These are phyloP conservation scores for Aspergillus tanneri DNA, from an alignment of 2,329 filamentous ascomycete genomes.

Conservation along the genomic window DNA sequence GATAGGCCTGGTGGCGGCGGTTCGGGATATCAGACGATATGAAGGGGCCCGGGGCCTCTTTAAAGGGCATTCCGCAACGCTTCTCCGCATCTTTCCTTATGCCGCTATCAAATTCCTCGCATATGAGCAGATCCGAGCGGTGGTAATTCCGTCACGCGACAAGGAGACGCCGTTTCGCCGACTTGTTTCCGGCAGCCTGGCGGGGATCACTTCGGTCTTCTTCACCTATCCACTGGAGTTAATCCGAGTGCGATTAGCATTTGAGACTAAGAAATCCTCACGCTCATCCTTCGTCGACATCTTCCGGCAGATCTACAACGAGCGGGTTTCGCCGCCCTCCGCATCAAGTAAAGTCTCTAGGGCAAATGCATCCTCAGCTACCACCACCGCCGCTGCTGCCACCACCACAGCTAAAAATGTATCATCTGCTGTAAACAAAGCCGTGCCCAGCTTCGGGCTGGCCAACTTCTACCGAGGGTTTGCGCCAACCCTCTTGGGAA, in stretches of 20 bases:
- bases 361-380: constrained; percentile 42
- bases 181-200: constrained; percentile 45
- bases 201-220: constrained; percentile 85
- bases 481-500: constrained; percentile 82
- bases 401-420: constrained; percentile 38
- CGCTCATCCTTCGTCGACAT: constrained; percentile 72
- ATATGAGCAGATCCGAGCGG: constrained; percentile 88
- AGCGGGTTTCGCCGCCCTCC: constrained; percentile 54
- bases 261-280: constrained; percentile 78
- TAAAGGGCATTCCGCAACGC: constrained; percentile 89
- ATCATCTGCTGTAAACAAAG: constrained; percentile 46
- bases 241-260: constrained; percentile 86
- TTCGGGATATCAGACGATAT: constrained; percentile 75
- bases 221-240: constrained; percentile 95
- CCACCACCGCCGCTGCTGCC: constrained; percentile 40
- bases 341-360: constrained; percentile 36
- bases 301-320: constrained; percentile 81
- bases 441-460: constrained; percentile 66
- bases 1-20: constrained; percentile 76
- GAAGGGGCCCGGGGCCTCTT: constrained; percentile 78
- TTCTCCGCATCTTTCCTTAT: constrained; percentile 94
- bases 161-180: constrained; percentile 80
- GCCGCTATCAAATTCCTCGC: constrained; percentile 97
- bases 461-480: constrained; percentile 96
- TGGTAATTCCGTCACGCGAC: constrained; percentile 67